Evolutionary conservation across 1,284 basidiomycete genomes (phyloP).

Genomic region (Phellinidium pouzarii): DNA sequence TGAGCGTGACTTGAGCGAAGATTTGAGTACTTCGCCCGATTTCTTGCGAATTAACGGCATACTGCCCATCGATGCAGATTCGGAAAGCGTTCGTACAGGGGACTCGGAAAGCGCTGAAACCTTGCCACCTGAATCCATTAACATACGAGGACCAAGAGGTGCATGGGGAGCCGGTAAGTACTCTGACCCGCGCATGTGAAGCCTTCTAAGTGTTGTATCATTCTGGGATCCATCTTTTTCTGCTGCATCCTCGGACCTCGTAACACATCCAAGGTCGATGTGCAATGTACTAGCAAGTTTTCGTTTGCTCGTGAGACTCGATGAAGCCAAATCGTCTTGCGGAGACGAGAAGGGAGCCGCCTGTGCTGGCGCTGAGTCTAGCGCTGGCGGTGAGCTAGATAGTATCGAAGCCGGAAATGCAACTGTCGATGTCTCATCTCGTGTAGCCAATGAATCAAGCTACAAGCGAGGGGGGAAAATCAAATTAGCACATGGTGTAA

Average conservation of each 20-base stretch:
- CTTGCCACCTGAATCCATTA: background rate
- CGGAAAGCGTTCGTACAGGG: constrained; percentile 1
- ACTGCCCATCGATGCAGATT: constrained; percentile 3
- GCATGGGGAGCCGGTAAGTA: background rate
- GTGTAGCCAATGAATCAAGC: background rate
- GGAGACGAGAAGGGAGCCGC: background rate
- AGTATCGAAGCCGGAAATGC: constrained; percentile 6
- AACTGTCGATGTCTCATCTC: constrained; percentile 2
- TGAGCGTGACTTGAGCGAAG: constrained; percentile 75
- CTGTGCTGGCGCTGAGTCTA: background rate
- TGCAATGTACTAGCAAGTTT: constrained; percentile 5
- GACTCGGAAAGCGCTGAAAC: background rate
- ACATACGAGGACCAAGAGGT: background rate
- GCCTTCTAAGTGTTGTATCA: background rate
- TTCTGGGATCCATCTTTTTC: background rate
- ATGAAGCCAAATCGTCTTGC: background rate
- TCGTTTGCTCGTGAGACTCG: constrained; percentile 1
- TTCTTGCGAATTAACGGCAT: constrained; percentile 69
- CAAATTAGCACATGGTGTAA: background rate
- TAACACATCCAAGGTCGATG: constrained; percentile 2
- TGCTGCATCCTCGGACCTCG: background rate
- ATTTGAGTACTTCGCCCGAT: constrained; percentile 87
- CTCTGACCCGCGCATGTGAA: background rate
- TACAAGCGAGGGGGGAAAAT: background rate
- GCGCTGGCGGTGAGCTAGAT: background rate